Conservation (phyloP, 306 rosid genomes). For the Trifolium repens region DNA sequence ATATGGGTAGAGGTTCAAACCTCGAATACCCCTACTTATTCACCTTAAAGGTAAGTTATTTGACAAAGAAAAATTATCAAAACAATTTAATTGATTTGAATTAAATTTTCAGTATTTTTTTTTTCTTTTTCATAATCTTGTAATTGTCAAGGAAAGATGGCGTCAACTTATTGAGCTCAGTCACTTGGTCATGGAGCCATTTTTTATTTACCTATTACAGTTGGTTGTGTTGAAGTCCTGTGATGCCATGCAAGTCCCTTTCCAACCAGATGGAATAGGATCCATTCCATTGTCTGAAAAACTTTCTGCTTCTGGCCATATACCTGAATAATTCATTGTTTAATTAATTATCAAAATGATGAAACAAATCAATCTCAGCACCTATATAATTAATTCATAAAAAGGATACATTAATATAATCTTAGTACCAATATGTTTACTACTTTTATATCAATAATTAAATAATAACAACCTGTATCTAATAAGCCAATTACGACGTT, state of each 20-base stretch:
- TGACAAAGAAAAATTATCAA: no score
- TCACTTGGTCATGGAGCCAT: no score
- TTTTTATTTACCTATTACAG: slow-evolving; percentile 61
- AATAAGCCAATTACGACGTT: slow-evolving; percentile 68
- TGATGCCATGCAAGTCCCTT: slow-evolving; percentile 72
- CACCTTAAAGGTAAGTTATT: no score
- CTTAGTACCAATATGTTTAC: neutral
- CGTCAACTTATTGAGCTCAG: no score
- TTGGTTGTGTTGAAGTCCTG: slow-evolving; percentile 62
- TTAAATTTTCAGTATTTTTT: no score
- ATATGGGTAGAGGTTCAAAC: no score
- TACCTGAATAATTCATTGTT: slow-evolving; percentile 48
- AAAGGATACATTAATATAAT: neutral
- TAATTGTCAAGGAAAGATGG: no score
- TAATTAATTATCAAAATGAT: neutral
- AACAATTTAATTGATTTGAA: no score
- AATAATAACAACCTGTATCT: slow-evolving; percentile 57
- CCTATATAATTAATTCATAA: neutral
- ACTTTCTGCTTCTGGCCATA: slow-evolving; percentile 88
- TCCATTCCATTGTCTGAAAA: slow-evolving; percentile 60
- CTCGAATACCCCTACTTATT: no score
- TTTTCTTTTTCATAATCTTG: no score
- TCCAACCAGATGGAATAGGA: slow-evolving; percentile 76
- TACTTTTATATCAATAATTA: neutral
- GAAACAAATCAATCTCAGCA: neutral